Evolutionary conservation across 352 stramenopile genomes (phyloP).

Genomic region (Globisporangium ultimum): DNA sequence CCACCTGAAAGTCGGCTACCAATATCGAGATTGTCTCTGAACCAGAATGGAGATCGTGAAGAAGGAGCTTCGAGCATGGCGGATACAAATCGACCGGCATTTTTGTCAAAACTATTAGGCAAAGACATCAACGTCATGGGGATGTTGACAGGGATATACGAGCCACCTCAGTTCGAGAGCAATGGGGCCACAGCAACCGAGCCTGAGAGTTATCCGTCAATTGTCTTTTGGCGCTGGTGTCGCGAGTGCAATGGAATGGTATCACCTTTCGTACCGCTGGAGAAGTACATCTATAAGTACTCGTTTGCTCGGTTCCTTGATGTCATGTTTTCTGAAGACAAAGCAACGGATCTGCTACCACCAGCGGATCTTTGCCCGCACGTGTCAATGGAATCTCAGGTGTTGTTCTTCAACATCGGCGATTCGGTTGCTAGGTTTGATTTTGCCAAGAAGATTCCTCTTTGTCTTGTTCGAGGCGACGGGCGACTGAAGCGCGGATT

Average conservation of each 20-base stretch:
- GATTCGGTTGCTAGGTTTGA: conserved; percentile 73
- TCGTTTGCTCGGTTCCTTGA: conserved; percentile 98
- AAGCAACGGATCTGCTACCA: conserved; percentile 27
- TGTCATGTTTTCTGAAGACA: conserved; percentile 90
- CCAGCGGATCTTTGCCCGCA: conserved; percentile 32
- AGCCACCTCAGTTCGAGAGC: conserved; percentile 19
- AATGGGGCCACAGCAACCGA: conserved; percentile 17
- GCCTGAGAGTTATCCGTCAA: conserved; percentile 43
- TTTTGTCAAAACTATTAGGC: conserved; percentile 20
- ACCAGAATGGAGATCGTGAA: conserved; percentile 27
- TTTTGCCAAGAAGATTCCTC: conserved; percentile 37
- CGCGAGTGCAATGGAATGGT: conserved; percentile 92
- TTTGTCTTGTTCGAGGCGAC: conserved; percentile 24
- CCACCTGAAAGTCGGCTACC: conserved; percentile 49
- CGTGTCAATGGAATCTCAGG: conserved; percentile 53
- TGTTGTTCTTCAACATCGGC: conserved; percentile 81
- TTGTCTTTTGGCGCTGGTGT: conserved; percentile 98
- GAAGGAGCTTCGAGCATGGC: conserved; percentile 15
- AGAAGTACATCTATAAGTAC: conserved; percentile 96
- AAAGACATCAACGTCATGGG: conserved; percentile 43
- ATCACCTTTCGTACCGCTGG: conserved; percentile 83
- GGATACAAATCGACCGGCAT: conserved; percentile 18
- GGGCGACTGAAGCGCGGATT: conserved; percentile 1
- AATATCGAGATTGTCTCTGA: conserved; percentile 28
- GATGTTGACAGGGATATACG: conserved; percentile 34